Conservation (phyloP, 306 rosid genomes). For the Sophora flavescens region DNA sequence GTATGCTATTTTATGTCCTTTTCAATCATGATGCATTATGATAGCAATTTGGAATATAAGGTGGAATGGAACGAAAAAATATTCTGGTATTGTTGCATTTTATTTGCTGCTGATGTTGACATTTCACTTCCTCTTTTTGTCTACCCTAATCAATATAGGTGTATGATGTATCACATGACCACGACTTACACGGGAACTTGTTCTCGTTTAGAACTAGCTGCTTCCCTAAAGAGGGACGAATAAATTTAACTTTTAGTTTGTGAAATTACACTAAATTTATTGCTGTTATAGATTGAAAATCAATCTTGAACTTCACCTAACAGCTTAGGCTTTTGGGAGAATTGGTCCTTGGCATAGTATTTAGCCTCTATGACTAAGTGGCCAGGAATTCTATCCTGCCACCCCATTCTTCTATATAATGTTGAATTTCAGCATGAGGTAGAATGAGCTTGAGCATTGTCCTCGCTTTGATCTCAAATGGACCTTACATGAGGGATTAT, state of each 20-base stretch:
- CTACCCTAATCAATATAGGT: slow-evolving; percentile 29
- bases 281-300: slow-evolving; percentile 16
- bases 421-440: background rate
- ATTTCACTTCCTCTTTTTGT: slow-evolving; percentile 24
- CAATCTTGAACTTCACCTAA: slow-evolving; percentile 12
- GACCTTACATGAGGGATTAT: background rate
- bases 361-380: slow-evolving; percentile 4
- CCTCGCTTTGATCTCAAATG: background rate
- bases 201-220: slow-evolving; percentile 28
- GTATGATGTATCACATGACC: slow-evolving; percentile 30
- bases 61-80: slow-evolving; percentile 15
- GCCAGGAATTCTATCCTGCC: background rate
- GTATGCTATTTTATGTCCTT: slow-evolving; percentile 60
- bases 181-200: slow-evolving; percentile 2
- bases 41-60: slow-evolving; percentile 39
- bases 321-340: slow-evolving; percentile 17
- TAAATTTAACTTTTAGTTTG: background rate
- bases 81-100: slow-evolving; percentile 17
- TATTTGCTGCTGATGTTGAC: slow-evolving; percentile 39
- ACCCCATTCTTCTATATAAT: background rate
- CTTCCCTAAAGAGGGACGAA: slow-evolving; percentile 13
- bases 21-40: slow-evolving; percentile 36
- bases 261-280: slow-evolving; percentile 30
- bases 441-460: slow-evolving; percentile 9
- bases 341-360: background rate